phyloP scores from a whole-genome alignment of 345 rosid species.

The Populus euphratica region DNA sequence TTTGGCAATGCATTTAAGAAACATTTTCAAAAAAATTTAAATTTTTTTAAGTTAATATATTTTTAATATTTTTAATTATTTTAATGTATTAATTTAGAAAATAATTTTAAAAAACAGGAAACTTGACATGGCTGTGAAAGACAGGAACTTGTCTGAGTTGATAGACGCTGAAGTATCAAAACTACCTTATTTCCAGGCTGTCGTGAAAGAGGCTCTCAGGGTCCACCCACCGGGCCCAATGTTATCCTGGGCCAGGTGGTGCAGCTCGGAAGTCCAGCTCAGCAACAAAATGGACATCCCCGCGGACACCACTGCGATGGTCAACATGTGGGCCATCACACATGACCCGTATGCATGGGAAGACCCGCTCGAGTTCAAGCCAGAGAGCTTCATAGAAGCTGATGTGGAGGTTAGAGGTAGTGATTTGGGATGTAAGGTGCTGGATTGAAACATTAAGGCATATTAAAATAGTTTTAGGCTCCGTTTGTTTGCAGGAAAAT shows the following conservation, averaged over 20 bases:
- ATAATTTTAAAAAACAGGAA: not conserved
- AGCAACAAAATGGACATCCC: constrained; percentile 78
- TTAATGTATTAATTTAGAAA: too few relatives aligned
- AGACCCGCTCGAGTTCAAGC: constrained; percentile 51
- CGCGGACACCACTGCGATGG: constrained; percentile 77
- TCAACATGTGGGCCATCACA: constrained; percentile 97
- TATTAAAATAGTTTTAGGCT: too few relatives aligned
- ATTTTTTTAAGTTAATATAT: too few relatives aligned
- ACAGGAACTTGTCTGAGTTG: constrained; percentile 21
- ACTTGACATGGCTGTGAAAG: constrained; percentile 22
- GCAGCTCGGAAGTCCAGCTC: constrained; percentile 74
- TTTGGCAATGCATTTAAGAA: too few relatives aligned
- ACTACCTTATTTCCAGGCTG: constrained; percentile 70
- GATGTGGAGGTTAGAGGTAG: constrained; percentile 65
- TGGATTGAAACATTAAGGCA: too few relatives aligned
- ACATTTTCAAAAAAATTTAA: too few relatives aligned
- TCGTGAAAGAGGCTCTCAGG: constrained; percentile 67
- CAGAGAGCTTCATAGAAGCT: constrained; percentile 55
- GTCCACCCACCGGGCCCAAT: constrained; percentile 95
- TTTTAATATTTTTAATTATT: too few relatives aligned
- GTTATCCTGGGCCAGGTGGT: constrained; percentile 80
- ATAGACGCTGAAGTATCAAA: constrained; percentile 52
- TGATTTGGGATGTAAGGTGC: constrained; percentile 34
- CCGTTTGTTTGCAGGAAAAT: too few relatives aligned
- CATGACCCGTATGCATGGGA: constrained; percentile 68